Evolutionary conservation across 2,329 filamentous ascomycete species (phyloP).

Genomic region (Thelonectria olida): DNA sequence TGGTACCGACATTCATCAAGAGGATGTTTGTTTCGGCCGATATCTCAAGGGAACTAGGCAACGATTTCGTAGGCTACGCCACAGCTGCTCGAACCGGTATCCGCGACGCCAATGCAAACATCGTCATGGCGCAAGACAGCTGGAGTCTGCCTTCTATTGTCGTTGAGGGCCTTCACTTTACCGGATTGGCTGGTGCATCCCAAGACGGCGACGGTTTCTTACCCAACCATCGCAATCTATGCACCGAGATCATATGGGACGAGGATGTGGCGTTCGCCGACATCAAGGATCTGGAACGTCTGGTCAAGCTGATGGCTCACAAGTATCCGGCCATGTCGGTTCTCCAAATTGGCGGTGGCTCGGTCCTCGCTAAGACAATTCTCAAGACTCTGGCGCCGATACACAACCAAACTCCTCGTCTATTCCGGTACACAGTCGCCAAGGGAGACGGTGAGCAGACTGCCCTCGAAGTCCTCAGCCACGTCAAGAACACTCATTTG

Average conservation of each 20-base stretch:
- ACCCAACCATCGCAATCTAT: slow-evolving; percentile 59
- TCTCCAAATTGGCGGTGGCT: slow-evolving; percentile 49
- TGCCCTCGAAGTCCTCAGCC: slow-evolving; percentile 5
- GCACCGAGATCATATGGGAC: slow-evolving; percentile 59
- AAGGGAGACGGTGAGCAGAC: slow-evolving; percentile 17
- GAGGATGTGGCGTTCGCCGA: slow-evolving; percentile 45
- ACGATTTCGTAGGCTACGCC: slow-evolving; percentile 53
- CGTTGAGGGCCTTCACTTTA: slow-evolving; percentile 57
- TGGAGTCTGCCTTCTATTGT: slow-evolving; percentile 49
- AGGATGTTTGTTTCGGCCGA: slow-evolving; percentile 57
- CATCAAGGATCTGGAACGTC: slow-evolving; percentile 30
- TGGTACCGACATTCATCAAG: slow-evolving; percentile 59
- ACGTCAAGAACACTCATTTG: slow-evolving; percentile 24
- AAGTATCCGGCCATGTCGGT: slow-evolving; percentile 51
- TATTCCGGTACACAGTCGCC: slow-evolving; percentile 47
- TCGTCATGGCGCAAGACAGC: slow-evolving; percentile 52
- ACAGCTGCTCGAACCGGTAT: slow-evolving; percentile 47
- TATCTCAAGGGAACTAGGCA: slow-evolving; percentile 44
- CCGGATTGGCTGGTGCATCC: slow-evolving; percentile 43
- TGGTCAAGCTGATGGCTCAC: slow-evolving; percentile 48
- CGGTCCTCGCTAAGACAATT: slow-evolving; percentile 29
- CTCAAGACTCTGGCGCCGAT: slow-evolving; percentile 39
- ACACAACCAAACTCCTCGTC: slow-evolving; percentile 39
- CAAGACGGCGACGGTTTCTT: slow-evolving; percentile 49
- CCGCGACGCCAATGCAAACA: slow-evolving; percentile 52